phyloP scores from a whole-genome alignment of 1,284 basidiomycete genomes.

The Spongiforma sp. region DNA sequence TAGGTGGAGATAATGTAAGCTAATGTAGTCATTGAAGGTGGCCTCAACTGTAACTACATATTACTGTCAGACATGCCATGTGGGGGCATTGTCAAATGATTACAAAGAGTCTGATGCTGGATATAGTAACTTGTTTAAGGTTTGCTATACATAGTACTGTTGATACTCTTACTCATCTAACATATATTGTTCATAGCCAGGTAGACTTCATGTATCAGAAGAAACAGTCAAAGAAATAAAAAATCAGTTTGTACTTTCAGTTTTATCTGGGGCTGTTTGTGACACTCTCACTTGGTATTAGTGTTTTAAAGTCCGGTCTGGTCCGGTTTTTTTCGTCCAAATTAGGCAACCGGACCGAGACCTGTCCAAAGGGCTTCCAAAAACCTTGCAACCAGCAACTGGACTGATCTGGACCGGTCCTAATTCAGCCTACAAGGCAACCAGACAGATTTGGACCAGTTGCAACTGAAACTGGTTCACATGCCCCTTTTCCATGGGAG shows the following conservation, averaged over 20 bases:
- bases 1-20: not conserved
- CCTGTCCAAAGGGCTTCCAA: no score
- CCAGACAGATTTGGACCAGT: no score
- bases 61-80: not conserved
- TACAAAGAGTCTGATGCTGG: not conserved
- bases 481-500: no score
- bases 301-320: not conserved
- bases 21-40: not conserved
- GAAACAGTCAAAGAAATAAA: conserved; percentile 9
- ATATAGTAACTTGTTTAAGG: not conserved
- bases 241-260: conserved; percentile 7
- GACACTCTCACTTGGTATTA: no score
- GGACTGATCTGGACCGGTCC: no score
- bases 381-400: no score
- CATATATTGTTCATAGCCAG: not conserved
- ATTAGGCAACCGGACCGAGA: no score
- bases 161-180: not conserved
- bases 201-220: not conserved
- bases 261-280: not conserved
- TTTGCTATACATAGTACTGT: not conserved
- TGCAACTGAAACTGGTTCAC: no score
- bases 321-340: no score
- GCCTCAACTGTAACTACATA: not conserved
- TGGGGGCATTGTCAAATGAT: not conserved
- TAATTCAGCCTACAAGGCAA: no score